phyloP scores from a whole-genome alignment of 169 alveolate species.

The Cryptosporidium canis region DNA sequence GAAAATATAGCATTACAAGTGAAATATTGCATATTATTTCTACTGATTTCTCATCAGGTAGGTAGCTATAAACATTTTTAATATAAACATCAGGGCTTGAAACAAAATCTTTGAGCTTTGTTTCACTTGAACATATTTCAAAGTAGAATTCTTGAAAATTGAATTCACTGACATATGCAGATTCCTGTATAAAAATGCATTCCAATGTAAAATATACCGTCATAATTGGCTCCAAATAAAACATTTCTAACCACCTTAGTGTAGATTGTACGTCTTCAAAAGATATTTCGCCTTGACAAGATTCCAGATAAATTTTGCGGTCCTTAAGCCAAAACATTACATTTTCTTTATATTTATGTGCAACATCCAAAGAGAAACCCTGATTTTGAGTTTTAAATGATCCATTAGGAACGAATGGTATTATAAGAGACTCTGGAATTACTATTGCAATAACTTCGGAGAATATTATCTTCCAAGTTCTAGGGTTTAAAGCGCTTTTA shows the following conservation, averaged over 20 bases:
- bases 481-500: constrained; percentile 16
- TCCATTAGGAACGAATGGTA: constrained; percentile 25
- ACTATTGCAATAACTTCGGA: constrained; percentile 54
- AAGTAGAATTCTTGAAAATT: constrained; percentile 24
- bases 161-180: background rate
- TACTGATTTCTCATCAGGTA: background rate
- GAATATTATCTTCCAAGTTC: constrained; percentile 43
- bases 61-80: background rate
- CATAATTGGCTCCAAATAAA: constrained; percentile 55
- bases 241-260: constrained; percentile 32
- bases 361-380: background rate
- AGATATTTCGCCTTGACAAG: background rate
- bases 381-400: background rate
- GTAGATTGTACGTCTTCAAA: background rate
- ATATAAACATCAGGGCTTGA: constrained; percentile 7
- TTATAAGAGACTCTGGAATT: constrained; percentile 21
- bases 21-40: constrained; percentile 54
- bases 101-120: constrained; percentile 15
- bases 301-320: background rate
- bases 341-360: background rate
- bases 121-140: constrained; percentile 21
- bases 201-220: constrained; percentile 22
- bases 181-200: background rate
- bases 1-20: constrained; percentile 15
- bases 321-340: background rate